Conservation (phyloP, 2,329 filamentous ascomycete genomes). For the Botryosphaeria dothidea region DNA sequence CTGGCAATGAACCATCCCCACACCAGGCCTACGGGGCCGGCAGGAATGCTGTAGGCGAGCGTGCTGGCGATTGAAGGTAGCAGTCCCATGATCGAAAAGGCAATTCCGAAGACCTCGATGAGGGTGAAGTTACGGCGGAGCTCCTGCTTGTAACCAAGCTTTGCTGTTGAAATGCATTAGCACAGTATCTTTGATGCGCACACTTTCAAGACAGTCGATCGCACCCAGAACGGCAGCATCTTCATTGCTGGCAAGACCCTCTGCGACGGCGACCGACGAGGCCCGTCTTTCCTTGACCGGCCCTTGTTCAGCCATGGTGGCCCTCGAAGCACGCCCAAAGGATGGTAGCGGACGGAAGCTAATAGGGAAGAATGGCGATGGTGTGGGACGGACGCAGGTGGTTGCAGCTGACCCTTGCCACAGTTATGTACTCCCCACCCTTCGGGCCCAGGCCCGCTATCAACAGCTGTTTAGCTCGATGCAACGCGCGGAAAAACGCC, state of each 20-base stretch:
- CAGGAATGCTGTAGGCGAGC: conserved; percentile 59
- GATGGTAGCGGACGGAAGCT: background rate
- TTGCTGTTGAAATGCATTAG: conserved; percentile 22
- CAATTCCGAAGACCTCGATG: conserved; percentile 59
- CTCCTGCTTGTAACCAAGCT: conserved; percentile 57
- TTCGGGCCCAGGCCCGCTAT: background rate
- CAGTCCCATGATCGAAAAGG: conserved; percentile 57
- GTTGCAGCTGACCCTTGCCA: background rate
- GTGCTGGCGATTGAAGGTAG: conserved; percentile 63
- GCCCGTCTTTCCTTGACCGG: conserved; percentile 6
- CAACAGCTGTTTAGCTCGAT: background rate
- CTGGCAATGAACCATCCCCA: conserved; percentile 64
- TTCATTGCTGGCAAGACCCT: conserved; percentile 36
- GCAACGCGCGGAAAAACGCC: background rate
- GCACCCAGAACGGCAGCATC: conserved; percentile 44
- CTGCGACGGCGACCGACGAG: conserved; percentile 7
- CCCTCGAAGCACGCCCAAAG: background rate
- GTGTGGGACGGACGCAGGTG: background rate
- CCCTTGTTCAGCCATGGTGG: background rate
- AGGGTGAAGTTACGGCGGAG: conserved; percentile 62
- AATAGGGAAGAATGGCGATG: background rate
- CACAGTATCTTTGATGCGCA: background rate
- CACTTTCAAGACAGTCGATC: background rate
- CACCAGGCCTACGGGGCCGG: conserved; percentile 62
- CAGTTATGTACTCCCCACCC: conserved; percentile 2